Evolutionary conservation across 208 protist genomes (phyloP), one percentile per base, ranked within the genome.

Genomic region (Crithidia brevicula): DNA sequence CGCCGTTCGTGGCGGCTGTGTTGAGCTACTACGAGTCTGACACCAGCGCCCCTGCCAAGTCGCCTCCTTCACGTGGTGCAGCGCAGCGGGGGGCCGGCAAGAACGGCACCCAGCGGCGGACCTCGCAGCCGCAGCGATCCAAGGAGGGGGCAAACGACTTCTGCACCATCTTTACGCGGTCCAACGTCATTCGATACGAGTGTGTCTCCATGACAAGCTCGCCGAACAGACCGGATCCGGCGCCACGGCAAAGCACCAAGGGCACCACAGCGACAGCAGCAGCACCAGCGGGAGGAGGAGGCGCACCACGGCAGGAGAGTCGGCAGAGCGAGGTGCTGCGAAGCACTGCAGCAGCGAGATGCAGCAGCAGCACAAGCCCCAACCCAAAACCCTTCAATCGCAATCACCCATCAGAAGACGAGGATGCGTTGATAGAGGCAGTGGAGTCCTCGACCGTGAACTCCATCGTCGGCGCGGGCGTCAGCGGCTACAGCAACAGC

Each of bases 131-230:
- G 28, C 47, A 34, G 16, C 46, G 45, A 18, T 20, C 9, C 15
- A 30, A 22, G 25, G 18, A 60, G 36, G 8, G 3, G 8, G 2
- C 2, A n/a, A 13, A 38, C 0, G 50, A 10, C 25, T 65, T 65
- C 28, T 68, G 62, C 47, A 60, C 47, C 28, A 52, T 71, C 25
- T 57, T 42, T 22, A 71, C 65, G 15, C 62, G 36, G 40, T 68
- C 62, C 10, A 71, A 71, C 22, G 65, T 62, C 1, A 56, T 71
- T 27, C 54, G 46, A 23, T 71, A 71, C 34, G 53, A 71, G 54
- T 71, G 65, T 43, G 65, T 51, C 22, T 22, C 54, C 5, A 42
- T 63, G 28, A 16, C 40, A 4, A 42, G 42, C 43, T 9, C 54
- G 10, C 25, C 13, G 10, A 15, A n/a, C 33, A 46, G 13, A 2